Conservation (phyloP, 2,329 filamentous ascomycete genomes). For the Pseudogymnoascus sp. region DNA sequence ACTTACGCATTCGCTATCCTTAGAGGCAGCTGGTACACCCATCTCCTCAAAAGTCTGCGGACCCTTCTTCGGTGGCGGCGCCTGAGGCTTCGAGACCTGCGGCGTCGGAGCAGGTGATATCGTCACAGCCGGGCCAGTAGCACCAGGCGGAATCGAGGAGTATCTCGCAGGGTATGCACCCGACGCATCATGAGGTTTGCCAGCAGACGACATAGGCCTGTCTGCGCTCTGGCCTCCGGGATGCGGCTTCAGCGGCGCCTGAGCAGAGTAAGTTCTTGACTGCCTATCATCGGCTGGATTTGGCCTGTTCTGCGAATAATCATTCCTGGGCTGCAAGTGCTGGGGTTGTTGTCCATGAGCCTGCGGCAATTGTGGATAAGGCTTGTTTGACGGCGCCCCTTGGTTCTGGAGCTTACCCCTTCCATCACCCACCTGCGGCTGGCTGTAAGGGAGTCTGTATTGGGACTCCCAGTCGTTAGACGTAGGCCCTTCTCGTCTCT, state of each 20-base stretch:
- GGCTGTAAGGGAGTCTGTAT: not conserved
- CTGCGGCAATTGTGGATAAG: not conserved
- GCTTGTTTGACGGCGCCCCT: not conserved
- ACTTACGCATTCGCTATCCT: conserved; percentile 79
- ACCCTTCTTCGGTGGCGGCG: conserved; percentile 49
- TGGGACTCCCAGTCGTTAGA: not conserved
- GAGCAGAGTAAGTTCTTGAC: not conserved
- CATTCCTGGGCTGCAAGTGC: not conserved
- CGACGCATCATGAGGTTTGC: not conserved
- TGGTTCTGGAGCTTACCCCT: not conserved
- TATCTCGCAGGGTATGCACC: not conserved
- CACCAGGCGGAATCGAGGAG: not conserved
- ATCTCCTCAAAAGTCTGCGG: conserved; percentile 97
- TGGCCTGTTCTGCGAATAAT: not conserved
- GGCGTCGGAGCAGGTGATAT: not conserved
- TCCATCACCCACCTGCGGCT: not conserved
- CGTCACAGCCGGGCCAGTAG: conserved; percentile 1
- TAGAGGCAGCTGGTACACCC: conserved; percentile 79
- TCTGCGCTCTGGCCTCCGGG: not conserved
- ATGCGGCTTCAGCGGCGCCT: not conserved
- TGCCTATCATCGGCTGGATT: not conserved
- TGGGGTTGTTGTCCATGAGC: not conserved
- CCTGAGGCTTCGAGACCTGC: conserved; percentile 12
- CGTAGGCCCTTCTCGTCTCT: not conserved
- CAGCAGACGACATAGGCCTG: not conserved